Percentiles rank a stretch among this genome's conserved stretches.
These are phyloP conservation scores for Singerocomus inundabilis DNA, from an alignment of 1,284 basidiomycete species.

Conservation along the genomic window DNA sequence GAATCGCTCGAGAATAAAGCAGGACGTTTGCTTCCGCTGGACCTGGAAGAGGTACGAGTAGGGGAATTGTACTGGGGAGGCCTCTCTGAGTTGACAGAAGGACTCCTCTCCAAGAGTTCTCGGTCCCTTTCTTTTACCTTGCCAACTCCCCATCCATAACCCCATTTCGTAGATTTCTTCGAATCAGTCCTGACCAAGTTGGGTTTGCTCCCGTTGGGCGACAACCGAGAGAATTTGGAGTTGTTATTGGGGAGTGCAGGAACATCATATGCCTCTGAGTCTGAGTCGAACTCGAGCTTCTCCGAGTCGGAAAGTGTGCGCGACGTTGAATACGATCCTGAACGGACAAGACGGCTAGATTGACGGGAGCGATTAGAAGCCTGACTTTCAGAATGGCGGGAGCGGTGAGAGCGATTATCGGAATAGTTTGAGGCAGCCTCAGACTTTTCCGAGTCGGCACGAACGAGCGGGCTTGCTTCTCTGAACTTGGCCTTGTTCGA, in stretches of 20 bases:
- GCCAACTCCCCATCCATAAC: constrained; percentile 69
- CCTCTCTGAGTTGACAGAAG: constrained; percentile 37
- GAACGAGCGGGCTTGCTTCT: constrained; percentile 34
- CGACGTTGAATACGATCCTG: constrained; percentile 34
- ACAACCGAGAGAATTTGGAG: constrained; percentile 26
- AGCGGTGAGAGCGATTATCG: constrained; percentile 31
- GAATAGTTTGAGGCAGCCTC: constrained; percentile 28
- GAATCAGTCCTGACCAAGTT: constrained; percentile 53
- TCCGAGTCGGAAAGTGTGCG: constrained; percentile 34
- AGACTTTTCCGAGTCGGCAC: constrained; percentile 35
- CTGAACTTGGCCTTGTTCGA: constrained; percentile 32
- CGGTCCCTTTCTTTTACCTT: constrained; percentile 52
- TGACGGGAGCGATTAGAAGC: constrained; percentile 24
- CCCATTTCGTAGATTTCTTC: constrained; percentile 49
- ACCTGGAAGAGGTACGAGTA: constrained; percentile 40
- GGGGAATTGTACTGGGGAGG: constrained; percentile 38
- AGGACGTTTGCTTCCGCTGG: constrained; percentile 43
- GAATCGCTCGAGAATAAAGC: constrained; percentile 57
- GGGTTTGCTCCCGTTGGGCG: constrained; percentile 38
- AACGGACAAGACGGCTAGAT: constrained; percentile 30
- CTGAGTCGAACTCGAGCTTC: constrained; percentile 52
- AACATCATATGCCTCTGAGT: constrained; percentile 55
- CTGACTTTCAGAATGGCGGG: constrained; percentile 23
- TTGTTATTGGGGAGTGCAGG: constrained; percentile 21
- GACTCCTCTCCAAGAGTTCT: constrained; percentile 44